Evolutionary conservation across 805 yeast species (phyloP).

Genomic region (Isabelozyma heimii): DNA sequence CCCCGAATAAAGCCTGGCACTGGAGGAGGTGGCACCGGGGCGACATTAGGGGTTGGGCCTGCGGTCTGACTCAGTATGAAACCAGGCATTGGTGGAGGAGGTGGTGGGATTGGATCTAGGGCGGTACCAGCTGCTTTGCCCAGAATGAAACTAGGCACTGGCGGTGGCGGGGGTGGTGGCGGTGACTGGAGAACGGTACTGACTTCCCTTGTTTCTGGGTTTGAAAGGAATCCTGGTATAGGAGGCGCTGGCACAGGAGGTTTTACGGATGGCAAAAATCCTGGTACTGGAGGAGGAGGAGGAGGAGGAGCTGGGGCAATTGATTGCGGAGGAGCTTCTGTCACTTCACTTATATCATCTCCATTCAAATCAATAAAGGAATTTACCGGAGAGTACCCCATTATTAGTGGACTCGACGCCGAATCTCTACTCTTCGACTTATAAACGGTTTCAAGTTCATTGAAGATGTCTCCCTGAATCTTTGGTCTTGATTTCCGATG

Average conservation of each 20-base stretch:
- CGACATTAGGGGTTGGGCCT: no score
- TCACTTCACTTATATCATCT: not conserved
- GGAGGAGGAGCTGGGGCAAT: constrained; percentile 7
- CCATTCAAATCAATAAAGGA: not conserved
- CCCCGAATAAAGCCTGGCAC: not conserved
- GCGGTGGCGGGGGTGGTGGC: constrained; percentile 18
- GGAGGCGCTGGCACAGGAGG: constrained; percentile 24
- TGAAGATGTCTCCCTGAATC: not conserved
- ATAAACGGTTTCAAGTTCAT: not conserved
- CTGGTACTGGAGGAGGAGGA: constrained; percentile 17
- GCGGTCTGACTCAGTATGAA: no score
- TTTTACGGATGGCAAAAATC: constrained; percentile 1
- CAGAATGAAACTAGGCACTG: constrained; percentile 16
- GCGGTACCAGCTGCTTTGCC: not conserved
- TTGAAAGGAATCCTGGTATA: constrained; percentile 9
- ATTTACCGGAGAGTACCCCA: not conserved
- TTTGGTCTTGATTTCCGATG: not conserved
- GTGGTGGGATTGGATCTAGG: constrained; percentile 14
- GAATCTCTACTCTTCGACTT: not conserved
- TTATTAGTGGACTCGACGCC: not conserved
- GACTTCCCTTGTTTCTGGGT: not conserved
- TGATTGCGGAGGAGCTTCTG: not conserved
- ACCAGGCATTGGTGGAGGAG: constrained; percentile 1
- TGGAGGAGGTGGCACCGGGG: not conserved
- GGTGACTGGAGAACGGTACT: constrained; percentile 12